Evolutionary conservation across 1,139 yeast genomes (phyloP), one percentile per base, ranked within the genome.

Genomic region (Protomyces lactucae-debilis): DNA sequence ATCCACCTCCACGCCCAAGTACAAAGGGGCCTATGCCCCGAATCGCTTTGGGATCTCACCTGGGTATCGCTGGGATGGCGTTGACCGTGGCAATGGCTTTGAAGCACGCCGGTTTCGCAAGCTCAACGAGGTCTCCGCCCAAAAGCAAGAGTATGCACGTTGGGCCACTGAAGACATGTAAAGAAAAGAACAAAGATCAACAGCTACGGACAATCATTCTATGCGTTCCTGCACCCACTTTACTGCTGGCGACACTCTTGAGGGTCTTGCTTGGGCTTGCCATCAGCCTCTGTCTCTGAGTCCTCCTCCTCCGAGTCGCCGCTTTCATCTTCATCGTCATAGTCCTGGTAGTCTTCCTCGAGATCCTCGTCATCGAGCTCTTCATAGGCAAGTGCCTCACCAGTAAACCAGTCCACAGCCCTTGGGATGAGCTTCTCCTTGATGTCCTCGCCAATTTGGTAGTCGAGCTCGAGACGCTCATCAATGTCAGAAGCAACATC

Each of bases 321-420:
- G 52, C 76, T 79, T 18, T 74, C 78, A 6, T 60, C 51, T 52
- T 61, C 60, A n/a, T 66, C 83, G 16, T 77, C 80, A 3, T 78
- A 89, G 54, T 84, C 88, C 57, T 83, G 85, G 53, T 79, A 86
- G 3, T 80, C 86, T 9, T 79, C 84, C 25, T 81, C 87, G 12
- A 79, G 85, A 16, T 78, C 82, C 25, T 69, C 72, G 21, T 71
- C 77, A 25, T 73, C 75, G 55, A 73, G 69, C 35, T 79, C 84
- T 45, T 79, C 85, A 64, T 79, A 80, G 60, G 65, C 83, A 66
- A 92, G 83, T n/a, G 99, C 99, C 70, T 88, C 91, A 61, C 99
- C 98, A 18, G 98, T 92, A 76, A 90, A 93, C 98, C 98, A 93
- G 76, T 92, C 97, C 72, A 93, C 84, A 65, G 98, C 98, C 73